Percentiles rank a stretch among this genome's conserved stretches.
Conservation (phyloP, 2,329 filamentous ascomycete genomes). For the Pseudocercospora cruenta region DNA sequence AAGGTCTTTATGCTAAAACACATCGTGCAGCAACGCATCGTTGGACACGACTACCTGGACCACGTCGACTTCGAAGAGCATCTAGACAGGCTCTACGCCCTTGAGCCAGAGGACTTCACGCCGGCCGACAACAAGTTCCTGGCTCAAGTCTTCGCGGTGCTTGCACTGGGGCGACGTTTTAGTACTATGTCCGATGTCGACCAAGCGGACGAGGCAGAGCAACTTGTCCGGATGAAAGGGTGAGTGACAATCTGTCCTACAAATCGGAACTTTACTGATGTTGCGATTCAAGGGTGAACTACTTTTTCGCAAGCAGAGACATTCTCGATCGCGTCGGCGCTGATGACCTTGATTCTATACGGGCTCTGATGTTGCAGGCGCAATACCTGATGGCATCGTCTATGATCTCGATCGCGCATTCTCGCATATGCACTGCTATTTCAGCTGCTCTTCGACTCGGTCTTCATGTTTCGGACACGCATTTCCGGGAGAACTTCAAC, state of each 20-base stretch:
- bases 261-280: slow-evolving; percentile 5
- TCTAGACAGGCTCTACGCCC: slow-evolving; percentile 13
- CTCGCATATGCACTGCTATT: slow-evolving; percentile 34
- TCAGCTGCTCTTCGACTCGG: slow-evolving; percentile 33
- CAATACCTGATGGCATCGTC: slow-evolving; percentile 32
- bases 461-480: slow-evolving; percentile 23
- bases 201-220: background rate
- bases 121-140: slow-evolving; percentile 11
- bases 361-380: slow-evolving; percentile 33
- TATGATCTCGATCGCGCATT: slow-evolving; percentile 34
- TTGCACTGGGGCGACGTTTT: slow-evolving; percentile 17
- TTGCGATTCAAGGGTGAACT: slow-evolving; percentile 19
- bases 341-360: slow-evolving; percentile 30
- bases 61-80: background rate
- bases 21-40: slow-evolving; percentile 20
- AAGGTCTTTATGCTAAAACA: slow-evolving; percentile 20
- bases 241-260: background rate
- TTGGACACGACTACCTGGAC: slow-evolving; percentile 6
- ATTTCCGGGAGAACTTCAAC: slow-evolving; percentile 12
- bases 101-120: slow-evolving; percentile 16
- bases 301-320: slow-evolving; percentile 25
- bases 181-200: background rate
- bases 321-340: slow-evolving; percentile 32
- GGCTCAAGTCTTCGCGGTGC: slow-evolving; percentile 16
- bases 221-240: slow-evolving; percentile 12